A percentile compares a stretch with the other conserved stretches of the same genome.
These are phyloP conservation scores for Neurospora crassa DNA, from an alignment of 2,329 filamentous ascomycete species.

Conservation along the genomic window DNA sequence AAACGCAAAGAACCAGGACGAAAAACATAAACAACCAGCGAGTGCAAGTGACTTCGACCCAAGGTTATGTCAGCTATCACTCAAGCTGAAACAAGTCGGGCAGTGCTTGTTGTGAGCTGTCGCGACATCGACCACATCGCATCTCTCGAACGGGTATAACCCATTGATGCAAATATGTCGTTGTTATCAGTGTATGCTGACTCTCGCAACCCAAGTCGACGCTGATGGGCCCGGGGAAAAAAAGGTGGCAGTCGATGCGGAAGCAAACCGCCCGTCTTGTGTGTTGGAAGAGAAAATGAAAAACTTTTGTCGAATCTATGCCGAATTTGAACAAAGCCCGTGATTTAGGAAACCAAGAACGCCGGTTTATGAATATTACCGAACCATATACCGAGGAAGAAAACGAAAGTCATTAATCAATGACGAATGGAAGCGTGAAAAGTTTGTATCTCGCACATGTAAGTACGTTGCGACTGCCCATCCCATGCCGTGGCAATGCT, in stretches of 20 bases:
- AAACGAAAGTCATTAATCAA: slow-evolving; percentile 17
- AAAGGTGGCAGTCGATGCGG: not conserved
- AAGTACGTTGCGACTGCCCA: not conserved
- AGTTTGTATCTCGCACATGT: not conserved
- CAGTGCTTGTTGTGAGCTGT: not conserved
- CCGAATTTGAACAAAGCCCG: slow-evolving; percentile 6
- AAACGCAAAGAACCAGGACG: not conserved
- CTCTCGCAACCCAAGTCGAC: not conserved
- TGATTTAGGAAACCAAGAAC: slow-evolving; percentile 18
- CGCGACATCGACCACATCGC: not conserved
- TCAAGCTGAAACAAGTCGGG: not conserved
- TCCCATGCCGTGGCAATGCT: not conserved
- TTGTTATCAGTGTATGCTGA: not conserved
- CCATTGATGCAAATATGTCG: not conserved
- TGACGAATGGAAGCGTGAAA: slow-evolving; percentile 5
- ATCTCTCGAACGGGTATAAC: not conserved
- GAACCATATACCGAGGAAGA: slow-evolving; percentile 19
- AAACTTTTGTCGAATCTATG: slow-evolving; percentile 16
- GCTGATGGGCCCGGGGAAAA: not conserved
- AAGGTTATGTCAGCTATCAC: not conserved
- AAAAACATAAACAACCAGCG: not conserved
- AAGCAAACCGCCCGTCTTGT: not conserved
- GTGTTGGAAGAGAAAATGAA: not conserved
- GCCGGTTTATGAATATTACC: slow-evolving; percentile 19
- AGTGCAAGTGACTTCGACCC: not conserved